These are phyloP conservation scores for Pouteria campechiana DNA, from an alignment of 179 eudicot species.

Conservation along the genomic window DNA sequence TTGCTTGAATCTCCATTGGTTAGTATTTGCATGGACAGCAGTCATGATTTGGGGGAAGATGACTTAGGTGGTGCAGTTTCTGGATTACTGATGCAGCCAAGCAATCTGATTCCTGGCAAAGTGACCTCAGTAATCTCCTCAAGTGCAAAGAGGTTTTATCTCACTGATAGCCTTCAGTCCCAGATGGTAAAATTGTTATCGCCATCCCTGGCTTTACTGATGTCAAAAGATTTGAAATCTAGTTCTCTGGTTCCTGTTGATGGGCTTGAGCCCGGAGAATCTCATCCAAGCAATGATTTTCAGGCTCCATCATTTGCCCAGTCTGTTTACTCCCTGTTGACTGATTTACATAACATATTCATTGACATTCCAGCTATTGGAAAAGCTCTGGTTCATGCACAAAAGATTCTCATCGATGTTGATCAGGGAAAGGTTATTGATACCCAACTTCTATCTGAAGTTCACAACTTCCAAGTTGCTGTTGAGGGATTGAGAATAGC, in stretches of 20 bases:
- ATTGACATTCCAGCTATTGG: conserved; percentile 67
- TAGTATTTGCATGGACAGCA: conserved; percentile 12
- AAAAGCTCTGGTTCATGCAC: conserved; percentile 67
- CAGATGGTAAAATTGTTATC: conserved; percentile 44
- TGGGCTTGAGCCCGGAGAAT: conserved; percentile 5
- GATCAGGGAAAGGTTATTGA: conserved; percentile 49
- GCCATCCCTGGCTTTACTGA: conserved; percentile 21
- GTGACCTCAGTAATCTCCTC: conserved; percentile 20
- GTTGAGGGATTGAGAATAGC: conserved; percentile 90
- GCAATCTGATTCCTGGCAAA: conserved; percentile 35
- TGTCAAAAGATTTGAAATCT: conserved; percentile 5
- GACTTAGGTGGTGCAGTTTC: conserved; percentile 16
- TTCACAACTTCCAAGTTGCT: conserved; percentile 69
- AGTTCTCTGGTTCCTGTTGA: conserved; percentile 12
- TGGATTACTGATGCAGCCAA: conserved; percentile 34
- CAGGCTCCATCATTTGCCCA: conserved; percentile 71
- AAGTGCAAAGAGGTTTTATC: conserved; percentile 22
- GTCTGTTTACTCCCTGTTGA: conserved; percentile 60
- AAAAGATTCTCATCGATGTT: conserved; percentile 70
- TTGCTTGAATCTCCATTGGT: conserved; percentile 57
- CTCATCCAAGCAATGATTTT: conserved; percentile 41
- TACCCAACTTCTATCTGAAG: conserved; percentile 46
- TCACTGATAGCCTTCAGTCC: conserved; percentile 36
- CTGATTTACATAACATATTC: conserved; percentile 67
- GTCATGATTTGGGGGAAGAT: conserved; percentile 13